Percentiles rank a stretch among this genome's conserved stretches.
These are phyloP conservation scores for Russula earlei DNA, from an alignment of 768 basidiomycete species.

Conservation along the genomic window DNA sequence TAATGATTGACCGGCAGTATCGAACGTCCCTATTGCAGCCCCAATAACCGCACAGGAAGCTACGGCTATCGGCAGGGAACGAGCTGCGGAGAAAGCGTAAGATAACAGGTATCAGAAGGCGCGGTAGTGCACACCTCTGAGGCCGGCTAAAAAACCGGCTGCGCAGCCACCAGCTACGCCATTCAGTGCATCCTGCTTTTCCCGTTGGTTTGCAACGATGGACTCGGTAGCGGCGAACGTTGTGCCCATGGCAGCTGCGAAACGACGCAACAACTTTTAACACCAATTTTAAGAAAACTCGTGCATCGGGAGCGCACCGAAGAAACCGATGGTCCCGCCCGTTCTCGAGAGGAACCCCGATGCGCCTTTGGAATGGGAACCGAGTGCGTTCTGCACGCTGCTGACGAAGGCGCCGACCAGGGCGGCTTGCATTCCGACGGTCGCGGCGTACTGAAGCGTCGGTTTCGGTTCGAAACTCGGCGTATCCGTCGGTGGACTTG, in stretches of 20 bases:
- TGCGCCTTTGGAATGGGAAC: constrained; percentile 67
- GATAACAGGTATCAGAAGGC: not conserved
- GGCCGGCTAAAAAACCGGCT: constrained; percentile 84
- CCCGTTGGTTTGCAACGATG: constrained; percentile 68
- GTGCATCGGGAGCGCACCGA: constrained; percentile 46
- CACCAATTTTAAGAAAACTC: no score
- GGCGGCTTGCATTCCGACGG: constrained; percentile 53
- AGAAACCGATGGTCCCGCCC: constrained; percentile 84
- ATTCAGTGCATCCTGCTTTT: constrained; percentile 71
- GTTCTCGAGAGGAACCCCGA: constrained; percentile 81
- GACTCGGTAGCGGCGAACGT: constrained; percentile 80
- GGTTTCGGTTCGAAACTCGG: constrained; percentile 41
- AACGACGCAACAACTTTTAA: not conserved
- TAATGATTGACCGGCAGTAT: constrained; percentile 60
- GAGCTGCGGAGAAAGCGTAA: constrained; percentile 38
- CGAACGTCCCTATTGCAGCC: constrained; percentile 70
- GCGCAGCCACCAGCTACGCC: constrained; percentile 85
- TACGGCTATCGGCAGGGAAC: constrained; percentile 75
- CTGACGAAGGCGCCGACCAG: constrained; percentile 62
- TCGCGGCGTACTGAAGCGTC: constrained; percentile 45
- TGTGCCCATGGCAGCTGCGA: constrained; percentile 78
- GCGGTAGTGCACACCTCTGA: constrained; percentile 49
- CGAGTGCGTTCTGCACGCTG: constrained; percentile 71
- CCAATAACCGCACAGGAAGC: constrained; percentile 74
- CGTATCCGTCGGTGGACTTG: constrained; percentile 8